Evolutionary conservation across 1,284 basidiomycete genomes (phyloP).

Genomic region (Trametes pubescens): DNA sequence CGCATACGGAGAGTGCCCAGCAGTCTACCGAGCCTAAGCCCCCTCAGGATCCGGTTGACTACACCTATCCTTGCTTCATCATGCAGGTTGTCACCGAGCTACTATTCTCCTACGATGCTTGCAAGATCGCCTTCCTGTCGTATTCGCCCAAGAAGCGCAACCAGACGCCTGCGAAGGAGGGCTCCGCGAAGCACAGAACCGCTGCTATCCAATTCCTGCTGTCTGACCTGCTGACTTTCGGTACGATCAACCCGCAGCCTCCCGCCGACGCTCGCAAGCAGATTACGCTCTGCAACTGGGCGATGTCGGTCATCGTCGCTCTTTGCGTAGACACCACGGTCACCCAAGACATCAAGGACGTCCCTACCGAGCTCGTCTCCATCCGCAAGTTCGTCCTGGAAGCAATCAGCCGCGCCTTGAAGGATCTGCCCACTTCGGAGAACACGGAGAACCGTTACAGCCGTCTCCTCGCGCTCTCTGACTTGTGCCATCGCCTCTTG

Average conservation of each 20-base stretch:
- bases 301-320: slow-evolving; percentile 91
- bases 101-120: slow-evolving; percentile 91
- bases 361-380: slow-evolving; percentile 79
- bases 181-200: slow-evolving; percentile 60
- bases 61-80: slow-evolving; percentile 84
- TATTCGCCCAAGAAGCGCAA: slow-evolving; percentile 76
- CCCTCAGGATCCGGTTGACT: slow-evolving; percentile 44
- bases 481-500: slow-evolving; percentile 89
- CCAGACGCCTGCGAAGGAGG: slow-evolving; percentile 70
- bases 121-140: slow-evolving; percentile 89
- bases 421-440: slow-evolving; percentile 77
- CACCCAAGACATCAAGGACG: slow-evolving; percentile 76
- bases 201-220: slow-evolving; percentile 81
- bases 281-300: slow-evolving; percentile 84
- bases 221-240: slow-evolving; percentile 80
- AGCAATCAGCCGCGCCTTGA: slow-evolving; percentile 86
- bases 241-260: slow-evolving; percentile 71
- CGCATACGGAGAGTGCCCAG: slow-evolving; percentile 8
- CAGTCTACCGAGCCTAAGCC: slow-evolving; percentile 14
- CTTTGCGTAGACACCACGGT: slow-evolving; percentile 87
- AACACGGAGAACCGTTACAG: slow-evolving; percentile 86
- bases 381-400: slow-evolving; percentile 94
- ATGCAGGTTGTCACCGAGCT: slow-evolving; percentile 95
- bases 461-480: slow-evolving; percentile 86
- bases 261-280: slow-evolving; percentile 62